Conservation (phyloP, 495 filamentous ascomycete species). For the Cairneyella variabilis region DNA sequence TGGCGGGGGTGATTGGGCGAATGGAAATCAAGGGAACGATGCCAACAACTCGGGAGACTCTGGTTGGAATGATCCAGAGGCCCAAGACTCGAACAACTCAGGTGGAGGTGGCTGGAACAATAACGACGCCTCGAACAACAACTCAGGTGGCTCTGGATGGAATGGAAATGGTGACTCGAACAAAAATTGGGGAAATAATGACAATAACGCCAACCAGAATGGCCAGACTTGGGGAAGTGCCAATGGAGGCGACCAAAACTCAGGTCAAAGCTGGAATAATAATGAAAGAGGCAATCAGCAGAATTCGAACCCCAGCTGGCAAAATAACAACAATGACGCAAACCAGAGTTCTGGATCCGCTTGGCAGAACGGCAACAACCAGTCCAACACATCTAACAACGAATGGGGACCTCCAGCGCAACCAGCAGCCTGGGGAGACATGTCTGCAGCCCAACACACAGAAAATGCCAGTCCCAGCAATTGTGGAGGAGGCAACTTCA, state of each 20-base stretch:
- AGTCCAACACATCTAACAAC: constrained; percentile 5
- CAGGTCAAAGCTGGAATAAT: constrained; percentile 9
- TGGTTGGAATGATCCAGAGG: neutral
- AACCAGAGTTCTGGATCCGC: neutral
- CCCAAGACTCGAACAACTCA: no score
- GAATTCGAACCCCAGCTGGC: neutral
- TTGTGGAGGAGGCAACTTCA: neutral
- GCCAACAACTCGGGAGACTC: neutral
- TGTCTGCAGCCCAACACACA: constrained; percentile 16
- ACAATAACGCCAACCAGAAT: neutral
- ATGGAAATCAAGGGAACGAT: neutral
- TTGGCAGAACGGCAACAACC: constrained; percentile 9
- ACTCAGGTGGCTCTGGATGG: neutral
- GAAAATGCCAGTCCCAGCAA: neutral
- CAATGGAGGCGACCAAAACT: neutral
- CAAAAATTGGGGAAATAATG: constrained; percentile 3
- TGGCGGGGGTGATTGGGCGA: neutral
- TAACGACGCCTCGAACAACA: neutral
- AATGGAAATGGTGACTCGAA: constrained; percentile 3
- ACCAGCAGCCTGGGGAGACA: constrained; percentile 15
- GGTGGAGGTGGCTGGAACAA: neutral
- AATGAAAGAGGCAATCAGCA: neutral
- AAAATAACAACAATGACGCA: constrained; percentile 2
- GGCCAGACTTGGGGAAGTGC: neutral
- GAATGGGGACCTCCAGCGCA: constrained; percentile 4